These are phyloP conservation scores for Mrakiaceae sp. DNA, from an alignment of 1,284 basidiomycete genomes.

Conservation along the genomic window DNA sequence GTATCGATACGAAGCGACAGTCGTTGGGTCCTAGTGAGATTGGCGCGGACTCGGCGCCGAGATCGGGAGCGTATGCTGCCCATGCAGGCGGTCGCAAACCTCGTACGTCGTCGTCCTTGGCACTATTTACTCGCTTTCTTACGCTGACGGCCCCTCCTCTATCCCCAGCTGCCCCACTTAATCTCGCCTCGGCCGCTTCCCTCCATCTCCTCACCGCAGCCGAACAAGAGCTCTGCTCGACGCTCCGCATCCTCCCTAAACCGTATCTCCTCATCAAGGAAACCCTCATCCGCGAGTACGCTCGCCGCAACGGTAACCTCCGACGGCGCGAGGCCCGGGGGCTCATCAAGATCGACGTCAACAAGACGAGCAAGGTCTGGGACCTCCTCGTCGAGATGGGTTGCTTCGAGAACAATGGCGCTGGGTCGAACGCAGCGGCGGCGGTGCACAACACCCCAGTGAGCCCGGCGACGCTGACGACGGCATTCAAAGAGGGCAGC, in stretches of 20 bases:
- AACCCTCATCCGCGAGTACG: constrained; percentile 79
- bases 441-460: neutral
- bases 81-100: constrained; percentile 24
- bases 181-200: constrained; percentile 72
- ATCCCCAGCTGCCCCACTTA: constrained; percentile 46
- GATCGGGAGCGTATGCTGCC: constrained; percentile 11
- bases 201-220: constrained; percentile 73
- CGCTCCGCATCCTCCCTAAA: constrained; percentile 75
- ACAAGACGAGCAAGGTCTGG: constrained; percentile 81
- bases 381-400: constrained; percentile 50
- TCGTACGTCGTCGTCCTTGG: constrained; percentile 19
- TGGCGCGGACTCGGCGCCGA: constrained; percentile 22
- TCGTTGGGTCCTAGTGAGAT: constrained; percentile 19
- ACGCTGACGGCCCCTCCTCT: neutral
- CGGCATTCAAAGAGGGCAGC: too few relatives aligned
- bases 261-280: constrained; percentile 89
- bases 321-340: constrained; percentile 69
- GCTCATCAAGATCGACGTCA: constrained; percentile 80
- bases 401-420: constrained; percentile 1
- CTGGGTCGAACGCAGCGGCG: neutral
- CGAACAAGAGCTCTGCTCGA: constrained; percentile 79
- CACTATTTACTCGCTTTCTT: neutral
- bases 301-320: constrained; percentile 72
- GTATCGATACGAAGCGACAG: neutral
- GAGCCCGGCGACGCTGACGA: too few relatives aligned